phyloP scores from a whole-genome alignment of 163 green algal genomes.

The Chlamydomonas reinhardtii region DNA sequence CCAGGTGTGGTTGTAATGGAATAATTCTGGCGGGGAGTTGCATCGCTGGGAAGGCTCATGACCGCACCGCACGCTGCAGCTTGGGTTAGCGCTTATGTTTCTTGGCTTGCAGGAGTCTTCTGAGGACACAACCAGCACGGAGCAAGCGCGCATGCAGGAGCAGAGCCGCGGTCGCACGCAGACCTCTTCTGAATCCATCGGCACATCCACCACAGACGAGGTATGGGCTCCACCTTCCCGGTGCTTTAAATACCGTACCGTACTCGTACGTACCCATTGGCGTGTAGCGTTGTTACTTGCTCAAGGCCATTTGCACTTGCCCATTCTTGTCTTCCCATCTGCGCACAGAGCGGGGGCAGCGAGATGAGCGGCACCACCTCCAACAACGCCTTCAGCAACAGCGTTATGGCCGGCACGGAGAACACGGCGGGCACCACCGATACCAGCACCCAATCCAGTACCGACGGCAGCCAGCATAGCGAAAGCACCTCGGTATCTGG shows the following conservation, averaged over 20 bases:
- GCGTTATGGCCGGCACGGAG: conserved; percentile 8
- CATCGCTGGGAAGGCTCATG: no score
- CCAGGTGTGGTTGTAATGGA: background rate
- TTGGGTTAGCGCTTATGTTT: no score
- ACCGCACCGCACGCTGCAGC: no score
- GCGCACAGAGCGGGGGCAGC: background rate
- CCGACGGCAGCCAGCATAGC: background rate
- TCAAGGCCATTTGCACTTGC: no score
- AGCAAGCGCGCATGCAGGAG: background rate
- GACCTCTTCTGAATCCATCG: background rate
- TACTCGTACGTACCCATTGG: no score
- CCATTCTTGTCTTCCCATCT: background rate
- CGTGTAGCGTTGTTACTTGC: no score
- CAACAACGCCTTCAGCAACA: background rate
- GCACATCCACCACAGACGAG: background rate
- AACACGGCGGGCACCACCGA: background rate
- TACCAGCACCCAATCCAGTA: background rate
- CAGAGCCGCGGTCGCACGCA: background rate
- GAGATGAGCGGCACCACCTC: conserved; percentile 6
- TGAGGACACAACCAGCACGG: background rate
- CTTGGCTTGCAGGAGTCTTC: conserved; percentile 7
- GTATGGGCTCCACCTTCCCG: no score
- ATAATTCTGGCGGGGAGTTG: no score
- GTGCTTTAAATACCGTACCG: no score
- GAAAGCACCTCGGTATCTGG: background rate